Evolutionary conservation across 2,329 filamentous ascomycete genomes (phyloP), one percentile per base, ranked within the genome.

Genomic region (Daldinia sp.): DNA sequence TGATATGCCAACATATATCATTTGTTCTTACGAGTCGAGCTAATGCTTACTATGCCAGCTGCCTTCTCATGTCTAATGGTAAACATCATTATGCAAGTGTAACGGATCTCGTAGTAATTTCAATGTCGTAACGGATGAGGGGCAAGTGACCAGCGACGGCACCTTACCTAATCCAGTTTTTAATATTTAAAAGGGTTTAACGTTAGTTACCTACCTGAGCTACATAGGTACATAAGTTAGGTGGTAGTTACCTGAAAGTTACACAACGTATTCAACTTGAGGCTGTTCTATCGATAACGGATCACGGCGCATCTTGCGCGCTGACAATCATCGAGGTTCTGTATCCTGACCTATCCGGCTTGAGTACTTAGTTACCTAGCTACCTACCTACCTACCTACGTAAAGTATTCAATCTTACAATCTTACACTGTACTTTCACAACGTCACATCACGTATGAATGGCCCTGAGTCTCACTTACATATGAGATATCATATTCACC

Each of bases 241-340:
- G n/a, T n/a, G n/a, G n/a, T n/a, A n/a, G n/a, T n/a, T n/a, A n/a
- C n/a, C n/a, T n/a, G n/a, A n/a, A n/a, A n/a, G n/a, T n/a, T n/a
- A n/a, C n/a, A n/a, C n/a, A n/a, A n/a, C n/a, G n/a, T 43, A 43
- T 23, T 27, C n/a, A 39, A 43, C 19, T 25, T 35, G 27, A 56
- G 29, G 23, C 23, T 50, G 27, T 39, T 51, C 17, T 61, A 61
- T 63, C 61, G 45, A 63, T 61, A 64, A 48, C 15, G 17, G 32
- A 48, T n/a, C 45, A 17, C 17, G 29, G 11, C 25, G 27, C 30
- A 32, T 48, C 17, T 27, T 30, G 29, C 45, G 29, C 11, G 39
- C 41, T 39, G 48, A 58, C 27, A 58, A 27, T 39, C 60, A 63
- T 51, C 55, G 30, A 13, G 54, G 50, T 63, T 41, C n/a, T n/a